A percentile compares a stretch with the other conserved stretches of the same genome.
These are phyloP conservation scores for Sarcocystis neurona DNA, from an alignment of 169 alveolate species.

Conservation along the genomic window DNA sequence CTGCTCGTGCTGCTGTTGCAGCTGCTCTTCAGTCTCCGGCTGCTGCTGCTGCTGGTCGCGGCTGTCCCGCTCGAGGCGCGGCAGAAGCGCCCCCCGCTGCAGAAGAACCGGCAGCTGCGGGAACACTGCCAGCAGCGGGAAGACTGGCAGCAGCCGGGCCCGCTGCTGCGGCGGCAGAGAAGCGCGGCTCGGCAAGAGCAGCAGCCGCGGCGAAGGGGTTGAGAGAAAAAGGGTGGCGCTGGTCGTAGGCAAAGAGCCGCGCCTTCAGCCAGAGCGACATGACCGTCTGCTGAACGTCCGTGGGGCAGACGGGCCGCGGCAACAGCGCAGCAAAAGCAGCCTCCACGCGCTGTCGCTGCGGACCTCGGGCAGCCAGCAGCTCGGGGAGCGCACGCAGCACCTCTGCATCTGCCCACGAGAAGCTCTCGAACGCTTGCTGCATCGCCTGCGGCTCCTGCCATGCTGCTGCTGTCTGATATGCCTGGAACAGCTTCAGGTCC, in stretches of 20 bases:
- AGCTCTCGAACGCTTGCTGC: conserved; percentile 68
- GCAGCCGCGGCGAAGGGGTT: conserved; percentile 32
- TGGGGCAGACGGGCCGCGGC: conserved; percentile 70
- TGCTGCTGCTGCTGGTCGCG: no score
- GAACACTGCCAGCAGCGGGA: no score
- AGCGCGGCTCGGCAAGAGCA: background rate
- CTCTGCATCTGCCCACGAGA: conserved; percentile 73
- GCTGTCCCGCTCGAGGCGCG: no score
- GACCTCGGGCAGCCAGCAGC: conserved; percentile 68
- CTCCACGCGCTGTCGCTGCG: conserved; percentile 69
- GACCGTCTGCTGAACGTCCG: conserved; percentile 69
- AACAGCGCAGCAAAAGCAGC: conserved; percentile 70
- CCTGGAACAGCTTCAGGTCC: conserved; percentile 72
- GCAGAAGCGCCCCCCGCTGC: no score
- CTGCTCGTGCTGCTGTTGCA: no score
- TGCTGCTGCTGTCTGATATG: conserved; percentile 71
- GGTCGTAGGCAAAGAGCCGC: conserved; percentile 65
- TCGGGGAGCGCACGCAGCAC: conserved; percentile 66
- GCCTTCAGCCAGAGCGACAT: conserved; percentile 75
- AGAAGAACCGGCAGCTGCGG: no score
- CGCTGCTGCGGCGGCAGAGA: background rate
- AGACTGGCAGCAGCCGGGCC: no score
- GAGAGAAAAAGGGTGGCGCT: conserved; percentile 37
- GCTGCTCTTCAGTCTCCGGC: no score
- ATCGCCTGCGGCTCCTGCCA: conserved; percentile 74